These are phyloP conservation scores for Grifola frondosa DNA, from an alignment of 1,284 basidiomycete genomes.

Conservation along the genomic window DNA sequence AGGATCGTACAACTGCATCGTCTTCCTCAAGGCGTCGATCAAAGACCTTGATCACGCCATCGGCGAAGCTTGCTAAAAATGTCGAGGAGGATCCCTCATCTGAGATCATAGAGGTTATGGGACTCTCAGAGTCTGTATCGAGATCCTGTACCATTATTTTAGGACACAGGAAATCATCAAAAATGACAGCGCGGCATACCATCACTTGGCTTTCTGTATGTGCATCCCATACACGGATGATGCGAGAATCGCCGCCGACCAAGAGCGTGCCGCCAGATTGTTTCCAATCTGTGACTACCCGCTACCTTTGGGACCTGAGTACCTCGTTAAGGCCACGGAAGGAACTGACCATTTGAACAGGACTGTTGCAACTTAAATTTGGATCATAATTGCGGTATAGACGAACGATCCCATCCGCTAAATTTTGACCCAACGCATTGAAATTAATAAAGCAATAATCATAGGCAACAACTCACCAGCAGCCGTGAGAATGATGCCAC, in stretches of 20 bases:
- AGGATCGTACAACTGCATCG: conserved; percentile 81
- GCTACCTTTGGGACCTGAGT: conserved; percentile 69
- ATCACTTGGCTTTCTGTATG: conserved; percentile 84
- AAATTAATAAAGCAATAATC: not conserved
- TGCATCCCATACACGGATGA: conserved; percentile 94
- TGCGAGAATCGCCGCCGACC: conserved; percentile 88
- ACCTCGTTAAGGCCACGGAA: conserved; percentile 90
- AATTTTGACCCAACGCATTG: not conserved
- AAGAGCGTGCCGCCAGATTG: conserved; percentile 85
- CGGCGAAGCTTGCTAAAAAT: conserved; percentile 91
- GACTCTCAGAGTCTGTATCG: conserved; percentile 87
- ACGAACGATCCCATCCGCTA: conserved; percentile 90
- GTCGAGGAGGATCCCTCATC: conserved; percentile 79
- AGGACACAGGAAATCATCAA: conserved; percentile 10
- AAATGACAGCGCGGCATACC: conserved; percentile 44
- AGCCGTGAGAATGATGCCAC: conserved; percentile 86
- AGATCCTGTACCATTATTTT: conserved; percentile 58
- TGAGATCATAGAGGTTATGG: conserved; percentile 83
- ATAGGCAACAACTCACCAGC: conserved; percentile 64
- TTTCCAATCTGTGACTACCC: conserved; percentile 95
- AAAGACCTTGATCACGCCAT: conserved; percentile 89
- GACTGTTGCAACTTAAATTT: conserved; percentile 56
- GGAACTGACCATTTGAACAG: conserved; percentile 86
- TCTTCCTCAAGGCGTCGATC: conserved; percentile 88
- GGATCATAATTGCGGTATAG: conserved; percentile 90